These are phyloP conservation scores for Ajuga reptans DNA, from an alignment of 305 asterid species.

Conservation along the genomic window DNA sequence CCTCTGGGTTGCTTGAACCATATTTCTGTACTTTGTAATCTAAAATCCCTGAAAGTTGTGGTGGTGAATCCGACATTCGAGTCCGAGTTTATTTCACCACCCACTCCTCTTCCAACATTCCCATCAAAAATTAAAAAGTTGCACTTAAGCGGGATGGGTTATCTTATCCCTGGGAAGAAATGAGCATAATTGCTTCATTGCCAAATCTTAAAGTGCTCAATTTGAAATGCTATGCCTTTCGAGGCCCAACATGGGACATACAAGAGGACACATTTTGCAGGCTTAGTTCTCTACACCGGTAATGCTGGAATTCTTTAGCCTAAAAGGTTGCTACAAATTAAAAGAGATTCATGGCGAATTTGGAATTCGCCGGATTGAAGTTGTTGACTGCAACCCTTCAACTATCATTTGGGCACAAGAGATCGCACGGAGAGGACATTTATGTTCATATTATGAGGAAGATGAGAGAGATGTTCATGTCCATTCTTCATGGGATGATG, in stretches of 20 bases:
- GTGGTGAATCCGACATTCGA: neutral
- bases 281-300: neutral
- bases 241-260: neutral
- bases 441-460: neutral
- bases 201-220: constrained; percentile 13
- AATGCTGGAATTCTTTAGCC: neutral
- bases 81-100: neutral
- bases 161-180: constrained; percentile 17
- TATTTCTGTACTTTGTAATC: neutral
- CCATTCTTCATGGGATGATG: neutral
- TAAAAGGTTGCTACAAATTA: neutral
- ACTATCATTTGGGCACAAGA: neutral
- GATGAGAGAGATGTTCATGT: neutral
- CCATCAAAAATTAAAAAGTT: neutral
- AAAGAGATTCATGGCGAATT: neutral
- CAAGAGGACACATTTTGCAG: neutral
- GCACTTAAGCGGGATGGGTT: neutral
- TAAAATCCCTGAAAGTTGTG: constrained; percentile 11
- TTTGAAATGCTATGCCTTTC: neutral
- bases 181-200: neutral
- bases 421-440: neutral
- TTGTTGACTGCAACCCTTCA: neutral
- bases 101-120: neutral
- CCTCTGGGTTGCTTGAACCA: neutral
- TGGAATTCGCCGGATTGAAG: neutral